Evolutionary conservation across 805 yeast species (phyloP), one percentile per base, ranked within the genome.

Genomic region (Isabelozyma pseudorhagii): DNA sequence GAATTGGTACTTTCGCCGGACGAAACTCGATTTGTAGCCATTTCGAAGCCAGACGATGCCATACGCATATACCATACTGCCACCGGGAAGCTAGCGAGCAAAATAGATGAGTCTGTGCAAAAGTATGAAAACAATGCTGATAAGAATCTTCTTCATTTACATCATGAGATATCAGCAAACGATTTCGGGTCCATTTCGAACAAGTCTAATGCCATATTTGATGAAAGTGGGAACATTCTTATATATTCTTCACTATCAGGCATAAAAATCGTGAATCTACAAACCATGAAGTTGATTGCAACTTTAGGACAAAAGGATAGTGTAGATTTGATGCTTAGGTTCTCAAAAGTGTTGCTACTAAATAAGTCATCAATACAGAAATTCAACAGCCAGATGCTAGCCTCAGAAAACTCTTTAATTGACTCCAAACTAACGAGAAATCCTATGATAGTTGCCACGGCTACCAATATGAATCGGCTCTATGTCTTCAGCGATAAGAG

Each of bases 61-160:
- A 54, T 72, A 13, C 51, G 71, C 11, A 39, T 75, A 4, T 72
- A 71, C 50, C 58, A 66, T 39, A 61, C 66, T 42, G 34, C 38
- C 14, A 47, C 72, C 3, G 80, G 79, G 8, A 70, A 68, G 51
- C 27, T 59, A 5, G 15, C 42, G 8, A 45, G 44, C 9, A 50
- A 17, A 38, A 44, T 42, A 5, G 51, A 52, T 29, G 55, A 50
- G 25, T 49, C 53, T 2, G 21, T 45, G 13, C 9, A 29, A 7
- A 36, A 10, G 13, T 49, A 53, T 34, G 49, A 52, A 38, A 28
- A 40, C 13, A 25, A 17, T n/a, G 31, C 39, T 15, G 45, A 44
- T 15, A 31, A 31, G 36, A 31, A 5, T 13, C 36, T 31, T 31
- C 36, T 31, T 31, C 36, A 31, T 31, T 8, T 31, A 31, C 36